Conservation (phyloP, 371 early-diverging fungal species). For the Dentiscutata heterogama region DNA sequence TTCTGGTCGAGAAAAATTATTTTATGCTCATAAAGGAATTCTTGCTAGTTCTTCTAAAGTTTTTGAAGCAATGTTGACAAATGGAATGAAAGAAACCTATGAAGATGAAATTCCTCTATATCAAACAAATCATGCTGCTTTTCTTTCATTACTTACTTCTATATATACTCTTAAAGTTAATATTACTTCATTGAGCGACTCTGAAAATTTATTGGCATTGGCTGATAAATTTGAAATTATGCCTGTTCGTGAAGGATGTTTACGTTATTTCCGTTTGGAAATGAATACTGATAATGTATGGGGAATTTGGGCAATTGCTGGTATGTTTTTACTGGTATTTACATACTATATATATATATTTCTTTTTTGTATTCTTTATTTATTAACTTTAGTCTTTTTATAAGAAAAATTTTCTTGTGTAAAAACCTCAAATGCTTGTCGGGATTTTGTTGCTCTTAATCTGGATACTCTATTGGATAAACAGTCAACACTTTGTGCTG, state of each 20-base stretch:
- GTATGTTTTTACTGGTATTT: slow-evolving; percentile 43
- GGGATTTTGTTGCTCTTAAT: slow-evolving; percentile 55
- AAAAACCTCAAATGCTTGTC: slow-evolving; percentile 56
- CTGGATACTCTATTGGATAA: slow-evolving; percentile 56
- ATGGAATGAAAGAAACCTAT: slow-evolving; percentile 70
- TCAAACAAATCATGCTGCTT: slow-evolving; percentile 59
- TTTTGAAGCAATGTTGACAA: slow-evolving; percentile 66
- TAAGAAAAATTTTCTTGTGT: slow-evolving; percentile 56
- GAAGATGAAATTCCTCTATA: slow-evolving; percentile 60
- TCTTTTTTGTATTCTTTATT: background rate
- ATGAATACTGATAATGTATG: slow-evolving; percentile 60
- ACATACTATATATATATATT: too few relatives aligned
- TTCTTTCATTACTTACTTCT: slow-evolving; percentile 59
- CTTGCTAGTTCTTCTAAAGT: slow-evolving; percentile 64
- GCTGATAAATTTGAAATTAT: slow-evolving; percentile 65
- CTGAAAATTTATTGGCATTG: slow-evolving; percentile 61
- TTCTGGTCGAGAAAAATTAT: slow-evolving; percentile 51
- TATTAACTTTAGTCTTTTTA: background rate
- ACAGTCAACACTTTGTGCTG: slow-evolving; percentile 59
- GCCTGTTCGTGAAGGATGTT: slow-evolving; percentile 61
- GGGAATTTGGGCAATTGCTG: slow-evolving; percentile 67
- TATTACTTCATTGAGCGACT: slow-evolving; percentile 55
- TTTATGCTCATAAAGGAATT: slow-evolving; percentile 65
- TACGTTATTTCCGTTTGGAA: slow-evolving; percentile 58
- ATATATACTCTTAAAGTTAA: slow-evolving; percentile 62